Evolutionary conservation across 164 flowering plant species (phyloP), one percentile per base, ranked within the genome.

Genomic region (Amborella trichopoda): DNA sequence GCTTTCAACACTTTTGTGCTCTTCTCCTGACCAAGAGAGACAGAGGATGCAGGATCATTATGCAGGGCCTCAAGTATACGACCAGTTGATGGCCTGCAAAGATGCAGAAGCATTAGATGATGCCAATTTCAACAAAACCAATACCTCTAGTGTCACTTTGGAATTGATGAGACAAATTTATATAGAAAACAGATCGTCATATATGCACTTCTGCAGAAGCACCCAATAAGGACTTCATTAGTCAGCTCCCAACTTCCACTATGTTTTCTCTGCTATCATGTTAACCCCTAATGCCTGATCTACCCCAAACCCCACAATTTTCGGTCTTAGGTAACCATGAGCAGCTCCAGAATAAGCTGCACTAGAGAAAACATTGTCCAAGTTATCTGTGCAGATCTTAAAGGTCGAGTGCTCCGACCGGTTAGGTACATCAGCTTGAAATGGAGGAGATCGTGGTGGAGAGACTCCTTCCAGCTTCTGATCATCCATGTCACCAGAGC

Each of bases 361-460:
- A 81, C 80, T 81, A 77, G 70, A 71, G 78, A 66, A 76, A 86
- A 83, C 74, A 78, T 72, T 80, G 80, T 72, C 81, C 73, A 48
- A 48, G 48, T 41, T 75, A 83, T 77, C 89, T 70, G 80, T 76
- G 94, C 86, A 81, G 76, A 68, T 80, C 74, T 76, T 57, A 91
- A 83, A 80, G 94, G 85, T 80, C 79, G 63, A 81, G 91, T 83
- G 91, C 89, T 77, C 96, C 95, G 96, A 91, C 99, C 99, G 95
- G 86, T 64, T 91, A 61, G 69, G 56, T 54, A 54, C 50, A 68
- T 76, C 80, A 67, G 74, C 71, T 51, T 73, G 83, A 25, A 74
- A 68, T 57, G 81, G 78, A 60, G 96, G 84, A 60, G 97, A 85
- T 67, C 73, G 62, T 60, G 96, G 99, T 56, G 99, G 95, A 55